Base-by-base conservation (phyloP, 176 grass and related monocot genomes). In the Leersia perrieri region DNA sequence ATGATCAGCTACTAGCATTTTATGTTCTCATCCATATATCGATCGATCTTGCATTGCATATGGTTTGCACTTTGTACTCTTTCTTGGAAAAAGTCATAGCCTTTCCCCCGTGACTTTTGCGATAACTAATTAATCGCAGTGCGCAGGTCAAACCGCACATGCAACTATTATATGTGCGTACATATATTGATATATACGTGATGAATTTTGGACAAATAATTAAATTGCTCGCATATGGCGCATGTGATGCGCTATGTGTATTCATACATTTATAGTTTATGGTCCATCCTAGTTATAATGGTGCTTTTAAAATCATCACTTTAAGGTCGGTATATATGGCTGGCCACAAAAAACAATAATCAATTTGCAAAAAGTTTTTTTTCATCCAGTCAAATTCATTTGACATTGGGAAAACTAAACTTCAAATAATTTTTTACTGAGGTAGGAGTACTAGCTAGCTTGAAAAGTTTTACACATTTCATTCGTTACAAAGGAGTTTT, bases 71-170 rank as follows among this genome's bases (percentile, higher is more conserved):
- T 22, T 69, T 81, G 64, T n/a, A 16, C 26, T 33, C 51, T 51
- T 51, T 51, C 14, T 62, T 35, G 60, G 23, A 12, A 84, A 84
- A 80, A 80, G 75, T 1, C 4, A 53, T 31, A 35, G 27, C 25
- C 63, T 75, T 65, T 72, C 60, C 29, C 11, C 33, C 70, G 58
- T 8, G 9, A 22, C 71, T 78, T 72, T 55, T 31, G 15, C 16
- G 15, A 15, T 76, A 49, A n/a, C n/a, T n/a, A n/a, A n/a, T n/a
- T n/a, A n/a, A 29, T 68, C 39, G 33, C 5, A 76, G 70, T 75
- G 82, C 63, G 81, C 51, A 34, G 70, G 87, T 84, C 81, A 84
- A 80, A 80, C 28, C 31, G 5, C 76, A 51, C 77, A 79, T 35
- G 63, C 3, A 30, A 12, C 47, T 20, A 51, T 51, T 51, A 51